phyloP scores from a whole-genome alignment of 495 filamentous ascomycete genomes.

The Aspergillus ostianus region DNA sequence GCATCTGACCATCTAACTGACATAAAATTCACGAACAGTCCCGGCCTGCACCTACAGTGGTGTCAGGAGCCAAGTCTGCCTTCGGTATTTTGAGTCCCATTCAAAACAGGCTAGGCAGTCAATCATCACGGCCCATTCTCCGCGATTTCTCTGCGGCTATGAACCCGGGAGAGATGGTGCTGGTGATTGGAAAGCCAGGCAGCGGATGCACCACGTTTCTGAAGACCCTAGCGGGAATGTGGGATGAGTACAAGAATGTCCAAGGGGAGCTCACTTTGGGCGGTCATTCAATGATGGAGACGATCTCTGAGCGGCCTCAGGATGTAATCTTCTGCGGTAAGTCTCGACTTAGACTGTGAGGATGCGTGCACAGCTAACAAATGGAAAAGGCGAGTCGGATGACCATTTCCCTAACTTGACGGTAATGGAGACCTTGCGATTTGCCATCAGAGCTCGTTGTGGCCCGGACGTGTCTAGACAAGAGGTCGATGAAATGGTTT shows the following conservation, averaged over 20 bases:
- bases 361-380: neutral
- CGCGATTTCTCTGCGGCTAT: neutral
- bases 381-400: constrained; percentile 44
- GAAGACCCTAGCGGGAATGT: constrained; percentile 2
- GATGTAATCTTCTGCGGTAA: constrained; percentile 5
- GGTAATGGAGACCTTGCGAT: constrained; percentile 60
- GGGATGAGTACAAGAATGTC: constrained; percentile 1
- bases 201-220: constrained; percentile 22
- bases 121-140: constrained; percentile 7
- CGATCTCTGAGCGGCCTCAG: neutral
- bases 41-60: too few species aligned
- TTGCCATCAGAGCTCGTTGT: constrained; percentile 36
- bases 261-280: neutral
- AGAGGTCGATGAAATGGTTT: constrained; percentile 60
- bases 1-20: too few species aligned
- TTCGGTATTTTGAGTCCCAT: too few species aligned
- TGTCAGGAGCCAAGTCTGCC: too few species aligned
- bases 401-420: constrained; percentile 61
- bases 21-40: too few species aligned
- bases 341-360: neutral
- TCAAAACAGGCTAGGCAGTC: neutral
- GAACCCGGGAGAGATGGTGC: constrained; percentile 15
- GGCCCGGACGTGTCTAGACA: constrained; percentile 32
- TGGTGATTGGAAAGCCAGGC: constrained; percentile 25
- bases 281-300: neutral